Conservation (phyloP, 108 stramenopile genomes). For the Aurantiochytrium sp. region DNA sequence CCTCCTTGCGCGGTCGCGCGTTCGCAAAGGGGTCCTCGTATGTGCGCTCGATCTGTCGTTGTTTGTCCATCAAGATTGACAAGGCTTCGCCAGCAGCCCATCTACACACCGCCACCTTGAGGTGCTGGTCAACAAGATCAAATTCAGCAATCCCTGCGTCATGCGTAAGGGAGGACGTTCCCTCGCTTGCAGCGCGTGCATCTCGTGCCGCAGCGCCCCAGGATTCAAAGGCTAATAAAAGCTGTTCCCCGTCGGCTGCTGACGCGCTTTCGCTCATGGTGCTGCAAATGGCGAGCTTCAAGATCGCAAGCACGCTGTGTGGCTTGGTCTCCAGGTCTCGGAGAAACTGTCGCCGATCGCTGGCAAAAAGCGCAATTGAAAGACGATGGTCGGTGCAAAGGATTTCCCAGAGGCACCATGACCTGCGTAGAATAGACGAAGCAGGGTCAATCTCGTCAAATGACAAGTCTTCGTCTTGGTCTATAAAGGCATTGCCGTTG, state of each 20-base stretch:
- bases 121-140: neutral
- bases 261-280: neutral
- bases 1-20: neutral
- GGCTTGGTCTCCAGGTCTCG: neutral
- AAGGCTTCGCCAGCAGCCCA: neutral
- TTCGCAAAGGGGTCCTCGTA: neutral
- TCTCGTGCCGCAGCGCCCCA: neutral
- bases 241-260: neutral
- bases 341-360: neutral
- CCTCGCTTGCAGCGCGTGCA: neutral
- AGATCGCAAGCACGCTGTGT: neutral
- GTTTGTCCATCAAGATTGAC: neutral
- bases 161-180: too few species aligned
- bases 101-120: neutral
- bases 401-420: constrained; percentile 7
- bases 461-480: neutral
- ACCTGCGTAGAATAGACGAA: neutral
- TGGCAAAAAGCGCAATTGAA: neutral
- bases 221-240: neutral
- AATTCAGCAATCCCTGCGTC: neutral
- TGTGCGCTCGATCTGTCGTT: neutral
- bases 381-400: neutral
- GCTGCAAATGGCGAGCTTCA: neutral
- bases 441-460: neutral
- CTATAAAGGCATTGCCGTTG: neutral